phyloP scores from a whole-genome alignment of 257 asterid species.

The Solanum habrochaites region DNA sequence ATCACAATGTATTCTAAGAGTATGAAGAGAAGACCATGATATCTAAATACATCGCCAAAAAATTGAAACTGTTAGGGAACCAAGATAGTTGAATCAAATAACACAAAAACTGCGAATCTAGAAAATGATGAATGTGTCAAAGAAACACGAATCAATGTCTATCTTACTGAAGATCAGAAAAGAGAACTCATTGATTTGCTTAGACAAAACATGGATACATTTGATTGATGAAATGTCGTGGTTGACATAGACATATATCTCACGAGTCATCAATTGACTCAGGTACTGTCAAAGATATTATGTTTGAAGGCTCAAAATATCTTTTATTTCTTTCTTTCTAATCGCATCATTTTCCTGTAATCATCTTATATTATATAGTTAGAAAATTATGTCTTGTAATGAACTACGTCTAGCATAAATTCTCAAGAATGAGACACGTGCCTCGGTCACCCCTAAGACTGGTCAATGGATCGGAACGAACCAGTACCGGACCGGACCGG shows the following conservation, averaged over 20 bases:
- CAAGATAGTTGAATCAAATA: neutral
- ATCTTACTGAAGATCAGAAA: too few species aligned
- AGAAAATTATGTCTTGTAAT: too few species aligned
- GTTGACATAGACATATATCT: neutral
- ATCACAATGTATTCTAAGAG: neutral
- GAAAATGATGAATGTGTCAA: neutral
- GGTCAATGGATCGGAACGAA: too few species aligned
- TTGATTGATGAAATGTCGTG: neutral
- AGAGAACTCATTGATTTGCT: neutral
- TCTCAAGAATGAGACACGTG: too few species aligned
- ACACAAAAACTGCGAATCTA: neutral
- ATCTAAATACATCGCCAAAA: neutral
- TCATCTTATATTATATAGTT: too few species aligned
- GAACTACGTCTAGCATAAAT: too few species aligned
- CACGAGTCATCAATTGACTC: neutral
- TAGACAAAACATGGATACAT: neutral
- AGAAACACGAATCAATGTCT: neutral
- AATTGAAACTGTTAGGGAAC: neutral
- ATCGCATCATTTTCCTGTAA: neutral
- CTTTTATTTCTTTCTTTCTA: neutral
- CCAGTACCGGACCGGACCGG: too few species aligned
- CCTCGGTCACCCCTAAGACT: too few species aligned
- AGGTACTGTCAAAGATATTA: too few species aligned
- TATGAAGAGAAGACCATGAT: neutral
- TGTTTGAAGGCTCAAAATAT: neutral